Evolutionary conservation across 805 yeast genomes (phyloP).

Genomic region (Blastobotrys parvus): DNA sequence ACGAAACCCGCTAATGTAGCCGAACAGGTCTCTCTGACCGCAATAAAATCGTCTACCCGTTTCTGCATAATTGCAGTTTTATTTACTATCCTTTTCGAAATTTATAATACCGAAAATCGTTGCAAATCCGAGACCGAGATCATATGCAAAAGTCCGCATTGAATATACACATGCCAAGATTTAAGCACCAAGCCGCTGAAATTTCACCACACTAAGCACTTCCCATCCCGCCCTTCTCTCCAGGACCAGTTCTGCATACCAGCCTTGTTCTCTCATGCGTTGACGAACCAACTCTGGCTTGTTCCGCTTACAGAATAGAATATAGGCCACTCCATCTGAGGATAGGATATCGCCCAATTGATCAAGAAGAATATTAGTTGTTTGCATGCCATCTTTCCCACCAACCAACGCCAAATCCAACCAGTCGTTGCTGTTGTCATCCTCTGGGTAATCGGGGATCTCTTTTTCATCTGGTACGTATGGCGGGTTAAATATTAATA

Average conservation of each 20-base stretch:
- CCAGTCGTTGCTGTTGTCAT: slow-evolving; percentile 54
- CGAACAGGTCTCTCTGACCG: too few species aligned
- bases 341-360: slow-evolving; percentile 46
- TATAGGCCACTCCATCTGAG: slow-evolving; percentile 66
- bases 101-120: background rate
- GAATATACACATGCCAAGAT: too few species aligned
- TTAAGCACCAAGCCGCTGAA: slow-evolving; percentile 29
- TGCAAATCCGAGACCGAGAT: background rate
- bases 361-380: slow-evolving; percentile 59
- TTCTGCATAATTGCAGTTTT: too few species aligned
- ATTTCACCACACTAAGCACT: slow-evolving; percentile 66
- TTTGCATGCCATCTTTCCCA: slow-evolving; percentile 83
- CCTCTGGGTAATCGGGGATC: slow-evolving; percentile 13
- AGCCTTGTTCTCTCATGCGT: slow-evolving; percentile 40
- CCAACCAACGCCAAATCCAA: slow-evolving; percentile 85
- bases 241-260: slow-evolving; percentile 48
- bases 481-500: slow-evolving; percentile 89
- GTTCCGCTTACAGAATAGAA: slow-evolving; percentile 87
- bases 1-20: too few species aligned
- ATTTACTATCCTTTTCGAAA: too few species aligned
- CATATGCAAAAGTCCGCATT: too few species aligned
- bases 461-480: slow-evolving; percentile 76
- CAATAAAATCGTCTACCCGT: too few species aligned
- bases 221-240: slow-evolving; percentile 94
- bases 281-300: slow-evolving; percentile 56